These are phyloP conservation scores for Colletotrichum gigasporum DNA, from an alignment of 2,329 filamentous ascomycete species.

Conservation along the genomic window DNA sequence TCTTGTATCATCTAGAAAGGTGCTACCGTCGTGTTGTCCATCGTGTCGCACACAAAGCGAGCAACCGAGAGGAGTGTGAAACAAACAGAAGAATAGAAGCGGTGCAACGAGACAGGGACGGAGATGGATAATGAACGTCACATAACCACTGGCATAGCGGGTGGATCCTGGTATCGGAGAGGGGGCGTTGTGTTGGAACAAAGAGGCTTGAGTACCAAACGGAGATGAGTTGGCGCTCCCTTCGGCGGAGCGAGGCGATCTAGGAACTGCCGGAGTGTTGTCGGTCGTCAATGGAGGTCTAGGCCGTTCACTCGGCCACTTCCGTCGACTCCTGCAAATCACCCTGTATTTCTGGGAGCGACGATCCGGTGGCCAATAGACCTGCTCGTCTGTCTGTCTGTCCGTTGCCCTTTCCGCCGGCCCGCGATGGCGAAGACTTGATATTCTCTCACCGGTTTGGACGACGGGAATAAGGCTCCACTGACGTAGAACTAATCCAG, in stretches of 20 bases:
- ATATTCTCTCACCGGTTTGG: not conserved
- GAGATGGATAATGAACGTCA: not conserved
- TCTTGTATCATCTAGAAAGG: conserved; percentile 5
- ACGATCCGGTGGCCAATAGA: no score
- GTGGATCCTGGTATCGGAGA: not conserved
- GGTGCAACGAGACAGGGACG: not conserved
- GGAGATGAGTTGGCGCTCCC: not conserved
- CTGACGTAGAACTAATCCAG: not conserved
- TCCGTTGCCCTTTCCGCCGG: not conserved
- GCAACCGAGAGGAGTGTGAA: conserved; percentile 9
- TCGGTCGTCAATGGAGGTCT: no score
- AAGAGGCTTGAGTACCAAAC: not conserved
- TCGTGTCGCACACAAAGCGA: not conserved
- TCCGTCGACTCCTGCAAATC: no score
- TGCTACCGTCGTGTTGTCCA: conserved; percentile 9
- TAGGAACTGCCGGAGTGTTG: not conserved
- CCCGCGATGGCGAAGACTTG: not conserved
- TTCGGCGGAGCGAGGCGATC: not conserved
- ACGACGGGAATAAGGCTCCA: no score
- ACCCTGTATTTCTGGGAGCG: no score
- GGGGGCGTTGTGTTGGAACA: not conserved
- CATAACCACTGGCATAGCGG: not conserved
- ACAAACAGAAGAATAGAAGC: conserved; percentile 5
- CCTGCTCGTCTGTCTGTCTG: no score
- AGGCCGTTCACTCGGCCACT: no score